Percentiles rank a stretch among this genome's conserved stretches.
Conservation (phyloP, 2,329 filamentous ascomycete genomes). For the Aspergillus fructus region DNA sequence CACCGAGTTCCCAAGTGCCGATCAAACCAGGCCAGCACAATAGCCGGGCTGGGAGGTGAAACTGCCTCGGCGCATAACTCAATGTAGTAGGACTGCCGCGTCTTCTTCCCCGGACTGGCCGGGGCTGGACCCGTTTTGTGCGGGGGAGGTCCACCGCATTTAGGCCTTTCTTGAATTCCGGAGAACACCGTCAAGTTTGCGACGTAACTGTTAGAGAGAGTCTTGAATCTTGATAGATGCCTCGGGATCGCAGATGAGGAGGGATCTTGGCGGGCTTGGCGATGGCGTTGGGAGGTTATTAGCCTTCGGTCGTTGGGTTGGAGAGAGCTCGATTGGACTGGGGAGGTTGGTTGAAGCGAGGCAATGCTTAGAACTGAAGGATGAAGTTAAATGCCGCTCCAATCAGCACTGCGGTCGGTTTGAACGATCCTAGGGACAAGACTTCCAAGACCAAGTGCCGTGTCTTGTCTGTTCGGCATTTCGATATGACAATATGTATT, state of each 20-base stretch:
- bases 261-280: background rate
- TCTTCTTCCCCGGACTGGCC: background rate
- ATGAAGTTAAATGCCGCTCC: background rate
- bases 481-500: background rate
- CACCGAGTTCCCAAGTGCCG: background rate
- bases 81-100: background rate
- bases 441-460: background rate
- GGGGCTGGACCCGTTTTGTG: background rate
- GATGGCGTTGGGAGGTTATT: background rate
- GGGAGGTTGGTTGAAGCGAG: background rate
- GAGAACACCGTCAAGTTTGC: too few species aligned
- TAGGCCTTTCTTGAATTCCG: background rate
- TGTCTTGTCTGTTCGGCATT: background rate
- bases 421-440: background rate
- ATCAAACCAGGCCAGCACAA: background rate
- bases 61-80: constrained; percentile 8
- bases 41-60: constrained; percentile 10
- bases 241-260: background rate
- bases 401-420: background rate
- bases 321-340: background rate
- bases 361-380: background rate
- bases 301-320: background rate
- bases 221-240: background rate
- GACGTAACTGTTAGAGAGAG: background rate
- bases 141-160: background rate